These are phyloP conservation scores for Leptosphaerulina australis DNA, from an alignment of 2,329 filamentous ascomycete genomes.

Conservation along the genomic window DNA sequence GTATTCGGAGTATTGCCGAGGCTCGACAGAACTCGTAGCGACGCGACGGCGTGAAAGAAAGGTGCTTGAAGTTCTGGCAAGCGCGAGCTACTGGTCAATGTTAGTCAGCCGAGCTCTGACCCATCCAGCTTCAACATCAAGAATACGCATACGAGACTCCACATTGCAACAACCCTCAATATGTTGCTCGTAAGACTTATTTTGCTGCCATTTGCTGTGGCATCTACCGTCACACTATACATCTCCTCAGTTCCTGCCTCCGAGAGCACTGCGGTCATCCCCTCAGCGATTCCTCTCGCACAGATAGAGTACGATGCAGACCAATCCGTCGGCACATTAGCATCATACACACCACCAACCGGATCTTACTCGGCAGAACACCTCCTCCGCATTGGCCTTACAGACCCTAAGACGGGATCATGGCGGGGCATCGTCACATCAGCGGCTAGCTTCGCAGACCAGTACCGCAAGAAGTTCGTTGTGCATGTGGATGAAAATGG, in stretches of 20 bases:
- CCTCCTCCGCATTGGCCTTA: slow-evolving; percentile 53
- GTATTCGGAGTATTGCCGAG: slow-evolving; percentile 14
- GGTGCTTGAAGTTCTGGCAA: not conserved
- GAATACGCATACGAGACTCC: not conserved
- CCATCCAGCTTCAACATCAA: slow-evolving; percentile 4
- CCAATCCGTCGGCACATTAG: slow-evolving; percentile 42
- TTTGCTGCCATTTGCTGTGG: slow-evolving; percentile 47
- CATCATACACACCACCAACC: slow-evolving; percentile 46
- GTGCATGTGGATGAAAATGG: slow-evolving; percentile 53
- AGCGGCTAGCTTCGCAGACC: slow-evolving; percentile 50
- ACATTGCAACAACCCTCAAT: slow-evolving; percentile 19
- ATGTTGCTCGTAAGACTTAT: slow-evolving; percentile 48
- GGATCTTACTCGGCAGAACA: slow-evolving; percentile 45
- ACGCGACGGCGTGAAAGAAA: not conserved
- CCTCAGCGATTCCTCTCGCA: slow-evolving; percentile 50
- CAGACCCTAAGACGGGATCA: slow-evolving; percentile 44
- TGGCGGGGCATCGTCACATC: slow-evolving; percentile 56
- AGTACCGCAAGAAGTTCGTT: slow-evolving; percentile 52
- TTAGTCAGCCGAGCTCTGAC: slow-evolving; percentile 18
- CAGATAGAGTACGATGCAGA: slow-evolving; percentile 52
- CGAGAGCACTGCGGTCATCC: slow-evolving; percentile 63
- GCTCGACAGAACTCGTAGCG: not conserved
- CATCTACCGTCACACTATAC: slow-evolving; percentile 48
- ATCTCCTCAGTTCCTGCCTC: slow-evolving; percentile 85
- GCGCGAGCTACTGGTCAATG: not conserved